A percentile compares a stretch with the other conserved stretches of the same genome.
phyloP scores from a whole-genome alignment of 176 grass and related monocot genomes.

The Panicum miliaceum region DNA sequence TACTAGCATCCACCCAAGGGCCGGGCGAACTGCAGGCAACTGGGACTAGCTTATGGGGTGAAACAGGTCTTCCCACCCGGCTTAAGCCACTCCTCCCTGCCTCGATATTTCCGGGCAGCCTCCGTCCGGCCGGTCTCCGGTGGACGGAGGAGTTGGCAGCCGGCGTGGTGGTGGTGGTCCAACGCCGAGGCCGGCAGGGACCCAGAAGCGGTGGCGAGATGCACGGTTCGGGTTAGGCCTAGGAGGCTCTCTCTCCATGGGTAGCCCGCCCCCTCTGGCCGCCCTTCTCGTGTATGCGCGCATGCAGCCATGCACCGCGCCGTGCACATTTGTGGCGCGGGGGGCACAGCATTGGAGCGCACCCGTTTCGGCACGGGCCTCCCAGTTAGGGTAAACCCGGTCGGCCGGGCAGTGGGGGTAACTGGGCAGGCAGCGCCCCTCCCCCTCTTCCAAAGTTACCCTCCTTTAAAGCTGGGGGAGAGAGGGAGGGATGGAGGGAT shows the following conservation, averaged over 20 bases:
- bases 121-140: neutral
- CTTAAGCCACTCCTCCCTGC: slow-evolving; percentile 39
- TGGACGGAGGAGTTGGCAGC: neutral
- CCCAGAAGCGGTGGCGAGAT: slow-evolving; percentile 57
- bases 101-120: slow-evolving; percentile 55
- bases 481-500: neutral
- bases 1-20: neutral
- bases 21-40: neutral
- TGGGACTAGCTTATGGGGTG: slow-evolving; percentile 19
- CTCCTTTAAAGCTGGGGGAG: slow-evolving; percentile 40
- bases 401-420: slow-evolving; percentile 36
- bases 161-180: slow-evolving; percentile 33
- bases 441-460: slow-evolving; percentile 45
- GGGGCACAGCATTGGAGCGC: slow-evolving; percentile 39
- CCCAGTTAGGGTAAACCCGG: slow-evolving; percentile 60
- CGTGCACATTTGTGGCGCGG: slow-evolving; percentile 49
- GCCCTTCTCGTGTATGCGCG: slow-evolving; percentile 41
- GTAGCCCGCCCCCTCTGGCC: slow-evolving; percentile 18
- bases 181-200: neutral
- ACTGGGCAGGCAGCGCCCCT: slow-evolving; percentile 13
- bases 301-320: slow-evolving; percentile 8
- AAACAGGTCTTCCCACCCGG: slow-evolving; percentile 29
- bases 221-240: slow-evolving; percentile 55
- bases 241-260: slow-evolving; percentile 35
- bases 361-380: slow-evolving; percentile 45